Conservation (phyloP, 306 rosid species). For the Trifolium repens region DNA sequence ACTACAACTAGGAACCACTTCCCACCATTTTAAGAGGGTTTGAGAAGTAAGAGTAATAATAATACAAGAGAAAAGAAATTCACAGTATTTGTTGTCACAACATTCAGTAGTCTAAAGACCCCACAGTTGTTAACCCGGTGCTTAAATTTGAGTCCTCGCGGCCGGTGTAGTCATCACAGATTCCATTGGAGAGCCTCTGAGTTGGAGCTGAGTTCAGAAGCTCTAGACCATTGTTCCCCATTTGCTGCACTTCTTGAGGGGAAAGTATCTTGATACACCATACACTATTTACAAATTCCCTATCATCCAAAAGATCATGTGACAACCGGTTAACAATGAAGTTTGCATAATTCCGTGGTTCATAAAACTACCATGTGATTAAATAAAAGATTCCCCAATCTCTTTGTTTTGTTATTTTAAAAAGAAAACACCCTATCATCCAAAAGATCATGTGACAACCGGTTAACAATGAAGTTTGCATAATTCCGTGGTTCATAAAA, state of each 20-base stretch:
- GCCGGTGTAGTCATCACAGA: slow-evolving; percentile 69
- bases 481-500: slow-evolving; percentile 14
- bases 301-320: slow-evolving; percentile 43
- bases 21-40: slow-evolving; percentile 48
- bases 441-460: slow-evolving; percentile 25
- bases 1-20: slow-evolving; percentile 53
- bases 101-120: slow-evolving; percentile 82
- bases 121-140: slow-evolving; percentile 79
- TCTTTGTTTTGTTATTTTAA: neutral
- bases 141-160: slow-evolving; percentile 73
- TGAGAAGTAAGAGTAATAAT: slow-evolving; percentile 55
- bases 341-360: neutral
- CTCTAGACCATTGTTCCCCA: slow-evolving; percentile 81
- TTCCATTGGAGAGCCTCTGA: slow-evolving; percentile 74
- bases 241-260: slow-evolving; percentile 92
- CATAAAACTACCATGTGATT: slow-evolving; percentile 16
- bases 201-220: slow-evolving; percentile 75
- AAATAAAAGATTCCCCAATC: neutral
- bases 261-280: slow-evolving; percentile 97
- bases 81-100: slow-evolving; percentile 53
- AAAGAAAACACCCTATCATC: slow-evolving; percentile 57
- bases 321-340: slow-evolving; percentile 7
- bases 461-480: neutral
- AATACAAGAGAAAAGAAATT: slow-evolving; percentile 54
- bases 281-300: slow-evolving; percentile 96